A percentile compares a stretch with the other conserved stretches of the same genome.
phyloP scores from a whole-genome alignment of 805 yeast genomes.

The Kodamaea kakaduensis region DNA sequence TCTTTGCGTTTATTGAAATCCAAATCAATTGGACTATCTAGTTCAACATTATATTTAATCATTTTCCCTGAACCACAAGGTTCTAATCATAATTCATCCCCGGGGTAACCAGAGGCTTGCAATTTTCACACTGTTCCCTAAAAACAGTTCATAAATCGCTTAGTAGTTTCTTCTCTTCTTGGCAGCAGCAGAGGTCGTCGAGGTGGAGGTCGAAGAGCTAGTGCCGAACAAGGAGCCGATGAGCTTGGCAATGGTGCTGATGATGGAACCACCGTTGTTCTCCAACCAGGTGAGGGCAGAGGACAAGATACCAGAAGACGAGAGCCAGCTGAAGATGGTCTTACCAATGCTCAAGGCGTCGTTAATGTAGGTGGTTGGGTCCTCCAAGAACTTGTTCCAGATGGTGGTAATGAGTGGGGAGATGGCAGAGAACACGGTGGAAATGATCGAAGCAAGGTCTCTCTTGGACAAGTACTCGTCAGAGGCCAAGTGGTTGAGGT shows the following conservation, averaged over 20 bases:
- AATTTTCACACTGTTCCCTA: too few relatives aligned
- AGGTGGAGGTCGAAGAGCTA: slow-evolving; percentile 22
- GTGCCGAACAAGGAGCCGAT: slow-evolving; percentile 22
- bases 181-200: slow-evolving; percentile 13
- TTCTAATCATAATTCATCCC: too few relatives aligned
- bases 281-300: slow-evolving; percentile 22
- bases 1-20: too few relatives aligned
- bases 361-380: slow-evolving; percentile 32
- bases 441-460: slow-evolving; percentile 29
- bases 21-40: too few relatives aligned
- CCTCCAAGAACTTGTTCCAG: slow-evolving; percentile 31
- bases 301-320: slow-evolving; percentile 31
- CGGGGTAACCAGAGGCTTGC: too few relatives aligned
- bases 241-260: slow-evolving; percentile 23
- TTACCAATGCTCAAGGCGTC: slow-evolving; percentile 33
- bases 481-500: slow-evolving; percentile 5
- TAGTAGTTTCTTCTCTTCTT: slow-evolving; percentile 17
- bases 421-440: slow-evolving; percentile 26
- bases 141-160: too few relatives aligned
- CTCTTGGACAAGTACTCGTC: slow-evolving; percentile 34
- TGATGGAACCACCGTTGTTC: slow-evolving; percentile 25
- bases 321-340: slow-evolving; percentile 37
- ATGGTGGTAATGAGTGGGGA: slow-evolving; percentile 32
- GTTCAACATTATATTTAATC: too few relatives aligned
- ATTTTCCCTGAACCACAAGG: too few relatives aligned